A percentile compares a stretch with the other conserved stretches of the same genome.
These are phyloP conservation scores for Berkeleyomyces rouxiae DNA, from an alignment of 2,329 filamentous ascomycete genomes.

Conservation along the genomic window DNA sequence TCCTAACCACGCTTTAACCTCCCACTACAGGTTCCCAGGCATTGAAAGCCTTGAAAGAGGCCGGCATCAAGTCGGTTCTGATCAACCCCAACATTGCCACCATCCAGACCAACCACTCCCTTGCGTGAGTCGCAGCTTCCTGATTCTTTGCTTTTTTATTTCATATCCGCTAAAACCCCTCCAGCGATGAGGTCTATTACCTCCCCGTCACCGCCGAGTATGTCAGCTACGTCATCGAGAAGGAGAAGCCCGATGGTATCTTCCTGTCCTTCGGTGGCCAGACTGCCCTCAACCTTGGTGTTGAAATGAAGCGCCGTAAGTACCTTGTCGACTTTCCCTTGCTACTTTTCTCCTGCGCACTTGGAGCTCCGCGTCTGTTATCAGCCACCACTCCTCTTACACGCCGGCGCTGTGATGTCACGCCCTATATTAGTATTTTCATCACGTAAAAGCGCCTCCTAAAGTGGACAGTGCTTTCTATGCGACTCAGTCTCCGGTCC, in stretches of 20 bases:
- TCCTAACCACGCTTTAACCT: slow-evolving; percentile 13
- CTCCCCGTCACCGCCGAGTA: slow-evolving; percentile 96
- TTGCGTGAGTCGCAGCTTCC: slow-evolving; percentile 34
- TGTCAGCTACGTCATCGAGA: slow-evolving; percentile 92
- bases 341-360: not conserved
- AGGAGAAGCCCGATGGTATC: slow-evolving; percentile 88
- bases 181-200: slow-evolving; percentile 81
- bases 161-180: not conserved
- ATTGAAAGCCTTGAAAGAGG: slow-evolving; percentile 91
- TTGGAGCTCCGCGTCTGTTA: slow-evolving; percentile 6
- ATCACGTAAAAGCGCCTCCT: slow-evolving; percentile 6
- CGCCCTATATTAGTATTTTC: not conserved
- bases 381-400: not conserved
- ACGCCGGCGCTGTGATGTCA: not conserved
- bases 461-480: slow-evolving; percentile 7
- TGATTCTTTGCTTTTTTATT: not conserved
- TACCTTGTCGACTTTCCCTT: not conserved
- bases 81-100: slow-evolving; percentile 98
- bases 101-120: slow-evolving; percentile 90
- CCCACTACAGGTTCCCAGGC: slow-evolving; percentile 64
- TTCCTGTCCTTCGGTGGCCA: slow-evolving; percentile 96
- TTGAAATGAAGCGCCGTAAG: slow-evolving; percentile 72
- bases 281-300: slow-evolving; percentile 90
- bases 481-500: slow-evolving; percentile 4
- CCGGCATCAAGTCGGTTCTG: slow-evolving; percentile 75